These are phyloP conservation scores for Gossypium australe DNA, from an alignment of 345 rosid genomes.

Conservation along the genomic window DNA sequence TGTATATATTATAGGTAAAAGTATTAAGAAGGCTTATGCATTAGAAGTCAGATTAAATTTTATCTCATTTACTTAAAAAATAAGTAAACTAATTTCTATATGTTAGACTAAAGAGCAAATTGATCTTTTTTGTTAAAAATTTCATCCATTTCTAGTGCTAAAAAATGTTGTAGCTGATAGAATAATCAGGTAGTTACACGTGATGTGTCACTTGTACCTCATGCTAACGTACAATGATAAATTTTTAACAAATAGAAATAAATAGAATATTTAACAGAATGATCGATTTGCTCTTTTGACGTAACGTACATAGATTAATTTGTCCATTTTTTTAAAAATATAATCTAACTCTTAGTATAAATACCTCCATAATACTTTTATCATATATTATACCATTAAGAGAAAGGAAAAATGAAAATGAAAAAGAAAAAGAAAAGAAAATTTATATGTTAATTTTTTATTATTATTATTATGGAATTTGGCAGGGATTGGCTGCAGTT, in stretches of 20 bases:
- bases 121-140: fast-evolving
- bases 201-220: too few species aligned
- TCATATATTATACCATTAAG: too few species aligned
- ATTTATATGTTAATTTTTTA: too few species aligned
- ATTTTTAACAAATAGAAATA: too few species aligned
- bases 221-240: fast-evolving
- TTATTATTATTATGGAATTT: background rate
- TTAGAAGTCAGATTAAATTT: too few species aligned
- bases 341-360: fast-evolving
- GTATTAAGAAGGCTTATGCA: too few species aligned
- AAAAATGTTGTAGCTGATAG: too few species aligned
- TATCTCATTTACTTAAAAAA: too few species aligned
- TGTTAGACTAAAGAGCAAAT: fast-evolving
- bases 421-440: too few species aligned
- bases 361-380: fast-evolving
- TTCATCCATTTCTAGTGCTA: too few species aligned
- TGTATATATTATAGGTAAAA: too few species aligned
- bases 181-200: fast-evolving
- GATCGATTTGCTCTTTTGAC: fast-evolving
- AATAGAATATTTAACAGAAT: fast-evolving
- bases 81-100: fast-evolving
- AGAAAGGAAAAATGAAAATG: too few species aligned
- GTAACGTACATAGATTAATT: fast-evolving
- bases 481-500: conserved; percentile 49
- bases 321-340: fast-evolving